Conservation (phyloP, 306 rosid genomes). For the Luffa acutangula region DNA sequence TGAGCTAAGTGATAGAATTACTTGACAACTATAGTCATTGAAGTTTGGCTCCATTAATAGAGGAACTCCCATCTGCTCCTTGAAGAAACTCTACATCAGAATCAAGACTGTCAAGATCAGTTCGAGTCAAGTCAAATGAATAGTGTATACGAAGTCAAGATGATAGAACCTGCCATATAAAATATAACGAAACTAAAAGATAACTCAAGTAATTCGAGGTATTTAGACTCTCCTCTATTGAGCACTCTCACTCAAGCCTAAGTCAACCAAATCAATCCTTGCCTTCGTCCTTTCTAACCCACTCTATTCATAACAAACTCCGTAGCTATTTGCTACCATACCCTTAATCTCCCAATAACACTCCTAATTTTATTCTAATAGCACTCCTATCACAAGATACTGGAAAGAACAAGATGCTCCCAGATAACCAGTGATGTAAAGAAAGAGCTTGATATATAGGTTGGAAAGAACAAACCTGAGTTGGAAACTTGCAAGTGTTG, state of each 20-base stretch:
- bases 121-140: not conserved
- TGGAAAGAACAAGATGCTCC: not conserved
- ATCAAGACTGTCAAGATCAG: conserved; percentile 6
- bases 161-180: too few species aligned
- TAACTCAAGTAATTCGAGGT: too few species aligned
- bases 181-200: too few species aligned
- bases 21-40: conserved; percentile 80
- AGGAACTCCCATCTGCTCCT: conserved; percentile 86
- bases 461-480: conserved; percentile 51
- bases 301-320: too few species aligned
- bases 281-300: too few species aligned
- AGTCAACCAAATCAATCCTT: too few species aligned
- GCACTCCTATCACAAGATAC: too few species aligned
- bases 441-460: not conserved
- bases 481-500: conserved; percentile 88
- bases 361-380: too few species aligned
- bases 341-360: too few species aligned
- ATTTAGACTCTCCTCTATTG: too few species aligned
- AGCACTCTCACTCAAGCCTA: too few species aligned
- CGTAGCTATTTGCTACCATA: too few species aligned
- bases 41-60: conserved; percentile 87
- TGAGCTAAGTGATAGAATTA: conserved; percentile 14
- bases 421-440: not conserved
- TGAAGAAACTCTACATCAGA: conserved; percentile 57
- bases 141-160: not conserved